A percentile compares a stretch with the other conserved stretches of the same genome.
These are phyloP conservation scores for Bretschneidera sinensis DNA, from an alignment of 345 rosid genomes.

Conservation along the genomic window DNA sequence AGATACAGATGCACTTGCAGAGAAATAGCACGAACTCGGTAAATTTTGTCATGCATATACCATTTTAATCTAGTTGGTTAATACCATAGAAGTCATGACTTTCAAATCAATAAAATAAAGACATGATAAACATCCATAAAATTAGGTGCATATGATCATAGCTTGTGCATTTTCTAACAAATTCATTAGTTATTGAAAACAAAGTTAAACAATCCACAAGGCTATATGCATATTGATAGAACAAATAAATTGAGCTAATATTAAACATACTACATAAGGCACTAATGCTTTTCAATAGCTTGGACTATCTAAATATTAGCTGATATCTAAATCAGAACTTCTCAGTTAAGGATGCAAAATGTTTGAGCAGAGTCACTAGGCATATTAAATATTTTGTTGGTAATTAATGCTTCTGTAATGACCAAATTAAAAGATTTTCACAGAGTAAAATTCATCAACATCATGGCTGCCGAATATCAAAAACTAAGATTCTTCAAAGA, in stretches of 20 bases:
- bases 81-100: too few species aligned
- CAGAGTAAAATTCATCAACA: not conserved
- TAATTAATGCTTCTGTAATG: not conserved
- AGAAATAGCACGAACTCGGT: too few species aligned
- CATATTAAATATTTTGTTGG: not conserved
- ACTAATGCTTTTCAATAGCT: too few species aligned
- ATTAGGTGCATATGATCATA: not conserved
- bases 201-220: not conserved
- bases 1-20: too few species aligned
- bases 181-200: not conserved
- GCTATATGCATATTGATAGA: not conserved
- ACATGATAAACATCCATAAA: not conserved
- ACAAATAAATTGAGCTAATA: not conserved
- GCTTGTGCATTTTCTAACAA: not conserved
- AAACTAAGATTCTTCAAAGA: not conserved
- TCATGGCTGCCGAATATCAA: not conserved
- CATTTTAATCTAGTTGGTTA: too few species aligned
- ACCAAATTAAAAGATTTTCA: not conserved
- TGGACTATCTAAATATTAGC: too few species aligned
- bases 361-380: too few species aligned
- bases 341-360: too few species aligned
- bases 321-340: too few species aligned
- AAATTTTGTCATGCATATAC: too few species aligned
- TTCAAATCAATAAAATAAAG: too few species aligned
- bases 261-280: too few species aligned